Evolutionary conservation across 116 monocot genomes (phyloP), one percentile per base, ranked within the genome.

Genomic region (Trichopus zeylanicus): DNA sequence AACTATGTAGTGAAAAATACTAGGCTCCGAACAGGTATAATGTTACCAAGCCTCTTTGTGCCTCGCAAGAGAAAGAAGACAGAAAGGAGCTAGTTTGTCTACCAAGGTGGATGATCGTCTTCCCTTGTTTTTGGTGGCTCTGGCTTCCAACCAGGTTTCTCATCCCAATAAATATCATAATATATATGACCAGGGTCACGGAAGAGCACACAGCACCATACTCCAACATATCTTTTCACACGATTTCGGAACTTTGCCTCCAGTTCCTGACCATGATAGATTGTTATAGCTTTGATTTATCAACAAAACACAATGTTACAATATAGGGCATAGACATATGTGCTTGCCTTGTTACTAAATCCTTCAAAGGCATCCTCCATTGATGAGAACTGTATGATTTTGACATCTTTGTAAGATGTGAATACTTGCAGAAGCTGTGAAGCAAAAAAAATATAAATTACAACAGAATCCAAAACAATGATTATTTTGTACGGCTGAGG

Each of bases 91-190:
- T 42, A 3, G n/a, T 42, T 42, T 20, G 22, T 16, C 55, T 63
- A 73, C 71, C 62, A 73, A 59, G 95, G 89, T 29, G 89, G 86
- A 60, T 67, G 95, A 29, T 89, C 81, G n/a, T 84, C 83, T 74
- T 81, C 70, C 15, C 60, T 60, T 1, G 67, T 70, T 57, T 51
- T 54, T 29, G 92, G 92, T 21, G 90, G 89, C 12, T 78, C 62
- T 7, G 95, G 95, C 62, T 87, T 89, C 94, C 95, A 95, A 12
- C 69, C 87, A 61, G 86, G 86, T 56, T 95, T 95, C 70, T 95
- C 95, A 60, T 89, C 95, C 95, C 90, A 95, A 61, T 76, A 87
- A 72, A 95, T 89, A 53, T 95, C 90, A 53, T 95, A 95, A 62
- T 81, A 95, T 78, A 90, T 87, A 72, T 95, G 95, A 5, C 90